Base-by-base conservation (phyloP, 1,284 basidiomycete species). In the Leucoagaricus sp. region DNA sequence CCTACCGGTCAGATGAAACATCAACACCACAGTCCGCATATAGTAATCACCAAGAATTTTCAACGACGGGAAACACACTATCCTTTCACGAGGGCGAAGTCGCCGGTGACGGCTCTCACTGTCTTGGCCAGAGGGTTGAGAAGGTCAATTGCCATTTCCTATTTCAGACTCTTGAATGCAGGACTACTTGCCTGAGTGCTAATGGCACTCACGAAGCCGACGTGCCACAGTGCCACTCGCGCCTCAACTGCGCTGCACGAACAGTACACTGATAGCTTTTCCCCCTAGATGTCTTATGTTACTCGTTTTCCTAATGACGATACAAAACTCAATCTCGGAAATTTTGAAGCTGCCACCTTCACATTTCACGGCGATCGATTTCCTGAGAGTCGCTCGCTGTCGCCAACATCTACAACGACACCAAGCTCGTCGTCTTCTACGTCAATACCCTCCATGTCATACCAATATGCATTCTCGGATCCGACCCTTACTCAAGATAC, bases 311-410 rank as follows among this genome's bases (percentile, higher is more conserved):
- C 78, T 31, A 71, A 74, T 26, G 84, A 86, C 42, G 87, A 89
- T 55, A 83, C 85, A 59, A 88, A 90, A 68, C 71, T 80, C 36
- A 63, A 80, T 34, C 64, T 87, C 51, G 78, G 77, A 45, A 60
- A 74, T 53, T 71, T 86, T 55, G 83, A 88, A 60, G 73, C 77
- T 36, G 77, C 83, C 6, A 78, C 84, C 10, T 89, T 89, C 67
- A 76, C 84, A 49, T 88, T 87, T 15, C 64, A 58, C 46, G 59
- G 59, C 13, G 67, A 66, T 28, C 62, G 66, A 25, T 69, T 65
- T 46, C 76, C 85, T 19, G 75, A 75, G 57, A 88, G 85, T 67
- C 85, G 88, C 52, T 88, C 88, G 17, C 78, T 89, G 62, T 89
- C 87, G n/a, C 86, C 87, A 33, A 78, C 80, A 17, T 75, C n/a